Evolutionary conservation across 768 basidiomycete genomes (phyloP).

Genomic region (Dacryopinax primogenitus): DNA sequence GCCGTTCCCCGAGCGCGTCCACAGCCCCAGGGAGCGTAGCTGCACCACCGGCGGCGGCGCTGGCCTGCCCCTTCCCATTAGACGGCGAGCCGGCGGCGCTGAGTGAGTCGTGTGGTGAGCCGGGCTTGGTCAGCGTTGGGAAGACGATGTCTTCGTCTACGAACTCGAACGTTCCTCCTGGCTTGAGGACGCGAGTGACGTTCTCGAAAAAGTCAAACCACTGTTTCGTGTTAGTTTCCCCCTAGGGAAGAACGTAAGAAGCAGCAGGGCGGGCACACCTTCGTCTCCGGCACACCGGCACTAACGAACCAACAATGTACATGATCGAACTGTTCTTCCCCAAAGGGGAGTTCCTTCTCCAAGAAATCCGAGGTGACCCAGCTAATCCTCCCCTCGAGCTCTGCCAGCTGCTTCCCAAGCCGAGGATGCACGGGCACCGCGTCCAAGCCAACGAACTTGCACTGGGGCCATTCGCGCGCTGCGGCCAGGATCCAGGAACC

Average conservation of each 20-base stretch:
- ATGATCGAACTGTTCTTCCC: neutral
- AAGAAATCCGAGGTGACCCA: neutral
- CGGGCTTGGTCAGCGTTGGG: neutral
- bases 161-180: neutral
- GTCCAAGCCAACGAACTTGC: neutral
- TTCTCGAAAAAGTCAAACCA: constrained; percentile 3
- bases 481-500: neutral
- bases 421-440: neutral
- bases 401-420: neutral
- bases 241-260: neutral
- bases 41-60: neutral
- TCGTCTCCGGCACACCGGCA: neutral
- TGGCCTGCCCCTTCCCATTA: neutral
- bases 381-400: neutral
- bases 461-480: neutral
- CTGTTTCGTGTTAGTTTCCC: neutral
- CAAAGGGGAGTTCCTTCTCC: neutral
- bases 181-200: neutral
- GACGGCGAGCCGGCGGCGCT: neutral
- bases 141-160: constrained; percentile 2
- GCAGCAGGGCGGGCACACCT: neutral
- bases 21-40: too few relatives aligned
- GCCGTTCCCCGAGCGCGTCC: too few relatives aligned
- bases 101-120: neutral
- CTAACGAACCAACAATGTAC: neutral